Evolutionary conservation across 2,329 filamentous ascomycete genomes (phyloP).

Genomic region (Xylaria sp.): DNA sequence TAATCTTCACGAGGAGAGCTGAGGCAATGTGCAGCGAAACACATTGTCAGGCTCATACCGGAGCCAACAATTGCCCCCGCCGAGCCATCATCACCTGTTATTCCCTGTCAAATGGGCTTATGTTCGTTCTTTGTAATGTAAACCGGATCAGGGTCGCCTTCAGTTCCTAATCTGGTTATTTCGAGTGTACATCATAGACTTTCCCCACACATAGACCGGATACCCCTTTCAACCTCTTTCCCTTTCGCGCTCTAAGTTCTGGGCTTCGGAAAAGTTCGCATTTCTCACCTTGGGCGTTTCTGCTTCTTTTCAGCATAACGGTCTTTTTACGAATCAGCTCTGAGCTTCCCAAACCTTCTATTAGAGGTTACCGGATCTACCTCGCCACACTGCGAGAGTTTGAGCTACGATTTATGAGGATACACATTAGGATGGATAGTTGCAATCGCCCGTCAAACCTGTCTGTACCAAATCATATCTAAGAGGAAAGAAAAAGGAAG

Average conservation of each 20-base stretch:
- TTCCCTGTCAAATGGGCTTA: constrained; percentile 25
- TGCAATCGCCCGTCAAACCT: constrained; percentile 27
- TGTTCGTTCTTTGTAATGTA: constrained; percentile 18
- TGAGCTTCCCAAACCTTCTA: constrained; percentile 18
- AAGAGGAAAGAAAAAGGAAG: constrained; percentile 33
- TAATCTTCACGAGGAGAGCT: background rate
- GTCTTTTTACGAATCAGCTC: constrained; percentile 36
- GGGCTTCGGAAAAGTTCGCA: constrained; percentile 48
- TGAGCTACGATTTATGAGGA: constrained; percentile 36
- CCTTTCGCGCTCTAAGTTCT: constrained; percentile 40
- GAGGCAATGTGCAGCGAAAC: background rate
- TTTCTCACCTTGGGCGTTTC: constrained; percentile 46
- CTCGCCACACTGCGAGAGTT: constrained; percentile 23
- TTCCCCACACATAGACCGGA: constrained; percentile 49
- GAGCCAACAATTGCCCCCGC: background rate
- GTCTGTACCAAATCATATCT: constrained; percentile 32
- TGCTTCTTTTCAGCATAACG: constrained; percentile 46
- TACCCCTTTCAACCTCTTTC: constrained; percentile 44
- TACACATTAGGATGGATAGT: constrained; percentile 29
- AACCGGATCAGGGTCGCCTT: constrained; percentile 15
- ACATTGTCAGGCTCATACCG: background rate
- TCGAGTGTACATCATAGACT: constrained; percentile 46
- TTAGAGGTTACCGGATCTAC: constrained; percentile 26
- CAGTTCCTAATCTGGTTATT: constrained; percentile 32
- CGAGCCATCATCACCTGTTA: background rate